Conservation (phyloP, 1,284 basidiomycete species). For the Cutaneotrichosporon spelunceum region DNA sequence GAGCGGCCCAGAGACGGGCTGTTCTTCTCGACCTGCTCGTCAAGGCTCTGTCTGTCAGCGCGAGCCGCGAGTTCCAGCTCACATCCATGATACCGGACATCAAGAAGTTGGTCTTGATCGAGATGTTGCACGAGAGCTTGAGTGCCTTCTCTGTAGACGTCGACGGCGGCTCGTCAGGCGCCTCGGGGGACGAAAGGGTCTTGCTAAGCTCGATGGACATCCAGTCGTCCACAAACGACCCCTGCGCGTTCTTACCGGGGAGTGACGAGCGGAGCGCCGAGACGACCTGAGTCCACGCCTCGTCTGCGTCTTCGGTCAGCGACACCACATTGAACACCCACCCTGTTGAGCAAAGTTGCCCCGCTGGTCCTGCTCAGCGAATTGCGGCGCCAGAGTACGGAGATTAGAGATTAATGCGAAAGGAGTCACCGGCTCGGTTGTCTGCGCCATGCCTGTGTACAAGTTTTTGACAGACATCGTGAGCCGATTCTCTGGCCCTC, state of each 20-base stretch:
- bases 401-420: slow-evolving; percentile 67
- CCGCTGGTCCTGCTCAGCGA: slow-evolving; percentile 68
- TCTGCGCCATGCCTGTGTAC: slow-evolving; percentile 68
- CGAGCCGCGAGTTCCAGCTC: slow-evolving; percentile 34
- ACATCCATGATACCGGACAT: slow-evolving; percentile 80
- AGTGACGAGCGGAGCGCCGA: slow-evolving; percentile 68
- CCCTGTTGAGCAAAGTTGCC: slow-evolving; percentile 83
- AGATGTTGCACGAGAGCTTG: slow-evolving; percentile 93
- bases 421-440: slow-evolving; percentile 75
- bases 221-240: slow-evolving; percentile 75
- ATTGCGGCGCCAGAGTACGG: slow-evolving; percentile 82
- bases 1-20: slow-evolving; percentile 75
- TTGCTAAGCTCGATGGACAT: slow-evolving; percentile 77
- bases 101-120: slow-evolving; percentile 81
- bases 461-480: slow-evolving; percentile 66
- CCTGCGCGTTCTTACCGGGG: slow-evolving; percentile 47
- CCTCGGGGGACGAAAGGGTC: slow-evolving; percentile 77
- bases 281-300: slow-evolving; percentile 85
- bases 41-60: slow-evolving; percentile 61
- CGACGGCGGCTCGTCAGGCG: slow-evolving; percentile 70
- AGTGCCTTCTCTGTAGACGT: slow-evolving; percentile 69
- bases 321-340: slow-evolving; percentile 33
- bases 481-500: slow-evolving; percentile 48
- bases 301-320: slow-evolving; percentile 76
- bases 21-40: slow-evolving; percentile 80